phyloP scores from a whole-genome alignment of 1,284 basidiomycete genomes.

The Papiliotrema nemorosa region DNA sequence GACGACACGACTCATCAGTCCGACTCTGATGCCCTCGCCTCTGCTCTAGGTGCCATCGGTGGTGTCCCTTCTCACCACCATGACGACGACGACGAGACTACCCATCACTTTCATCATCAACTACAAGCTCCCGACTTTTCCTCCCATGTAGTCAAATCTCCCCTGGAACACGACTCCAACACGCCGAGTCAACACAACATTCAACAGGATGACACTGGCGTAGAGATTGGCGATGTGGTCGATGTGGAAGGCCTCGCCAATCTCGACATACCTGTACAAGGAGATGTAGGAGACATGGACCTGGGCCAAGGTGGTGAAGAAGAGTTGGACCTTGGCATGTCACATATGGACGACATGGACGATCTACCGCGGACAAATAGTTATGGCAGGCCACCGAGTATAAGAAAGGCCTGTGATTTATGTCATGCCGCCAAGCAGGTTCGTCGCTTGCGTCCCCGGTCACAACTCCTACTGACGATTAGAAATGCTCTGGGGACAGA shows the following conservation, averaged over 20 bases:
- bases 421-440: slow-evolving; percentile 48
- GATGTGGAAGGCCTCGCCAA: slow-evolving; percentile 26
- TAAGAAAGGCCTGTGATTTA: slow-evolving; percentile 46
- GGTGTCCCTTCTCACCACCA: no score
- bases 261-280: slow-evolving; percentile 24
- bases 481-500: slow-evolving; percentile 48
- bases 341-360: not conserved
- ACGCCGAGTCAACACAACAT: no score
- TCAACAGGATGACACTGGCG: slow-evolving; percentile 13
- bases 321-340: slow-evolving; percentile 11
- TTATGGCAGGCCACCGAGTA: slow-evolving; percentile 39
- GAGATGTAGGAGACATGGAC: slow-evolving; percentile 14
- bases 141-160: slow-evolving; percentile 16
- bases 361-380: slow-evolving; percentile 4
- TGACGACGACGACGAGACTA: slow-evolving; percentile 9
- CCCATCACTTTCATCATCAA: slow-evolving; percentile 23
- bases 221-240: no score
- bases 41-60: slow-evolving; percentile 36
- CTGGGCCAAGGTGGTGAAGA: slow-evolving; percentile 29
- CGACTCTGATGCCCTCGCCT: slow-evolving; percentile 36
- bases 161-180: no score
- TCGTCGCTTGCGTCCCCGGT: slow-evolving; percentile 3
- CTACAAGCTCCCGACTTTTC: slow-evolving; percentile 42
- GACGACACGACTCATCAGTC: slow-evolving; percentile 27
- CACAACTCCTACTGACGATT: slow-evolving; percentile 1